Base-by-base conservation (phyloP, 306 rosid genomes). In the Sesbania bispinosa region DNA sequence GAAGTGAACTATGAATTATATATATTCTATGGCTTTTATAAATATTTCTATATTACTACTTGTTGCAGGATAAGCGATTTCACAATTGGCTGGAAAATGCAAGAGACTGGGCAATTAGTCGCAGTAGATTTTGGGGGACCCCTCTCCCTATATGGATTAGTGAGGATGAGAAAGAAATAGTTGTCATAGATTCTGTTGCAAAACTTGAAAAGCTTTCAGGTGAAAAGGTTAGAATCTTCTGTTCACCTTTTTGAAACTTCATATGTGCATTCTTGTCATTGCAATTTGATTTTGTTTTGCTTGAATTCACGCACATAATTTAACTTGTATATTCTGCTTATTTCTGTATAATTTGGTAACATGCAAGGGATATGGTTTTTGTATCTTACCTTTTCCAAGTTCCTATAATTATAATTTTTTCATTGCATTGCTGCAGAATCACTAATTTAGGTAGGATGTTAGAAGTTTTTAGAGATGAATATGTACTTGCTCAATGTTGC, bases 11-110 rank as follows among this genome's bases (percentile, higher is more conserved):
- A 15, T 1, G 42, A 54, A 10, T 58, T 42, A 15, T 14, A 16
- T 53, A 16, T 23, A 60, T 45, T 67, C 13, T 68, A 20, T 20
- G 29, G 20, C 5, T 48, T 72, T 38, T 23, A 32, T 78, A 50
- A 62, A 73, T 69, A 4, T 78, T 63, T 36, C 48, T 62, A 33
- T 62, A 11, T 69, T 62, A 48, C 30, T 35, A 4, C 16, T 16
- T 63, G 21, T 55, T 74, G 50, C 78, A 94, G 99, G 97, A 94
- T 50, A 94, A 91, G 61, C 80, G 97, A 65, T 94, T 94, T 71
- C 99, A 94, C 85, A 94, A 94, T 79, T 94, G 99, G 99, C 86
- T 94, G 50, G 99, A 94, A 85, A 94, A 94, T 91, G 99, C 97
- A 18, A 89, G 99, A 83, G 99, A 94, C 73, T 94, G 99, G 97